A percentile compares a stretch with the other conserved stretches of the same genome.
Conservation (phyloP, 192 early-diverging fungal genomes). For the Phycomyces blakesleeanus region DNA sequence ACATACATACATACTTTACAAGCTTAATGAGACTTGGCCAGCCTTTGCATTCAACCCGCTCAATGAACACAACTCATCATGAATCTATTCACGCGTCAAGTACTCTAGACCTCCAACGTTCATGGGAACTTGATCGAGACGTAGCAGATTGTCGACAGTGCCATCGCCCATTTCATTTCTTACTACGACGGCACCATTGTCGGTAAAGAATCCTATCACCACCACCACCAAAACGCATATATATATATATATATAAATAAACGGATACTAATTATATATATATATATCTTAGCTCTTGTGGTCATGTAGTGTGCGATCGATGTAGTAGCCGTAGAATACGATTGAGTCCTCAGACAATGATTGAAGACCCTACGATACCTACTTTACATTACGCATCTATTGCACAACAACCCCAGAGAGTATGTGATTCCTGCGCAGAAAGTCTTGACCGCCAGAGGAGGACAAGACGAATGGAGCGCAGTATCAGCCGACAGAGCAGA, state of each 20-base stretch:
- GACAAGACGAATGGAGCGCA: constrained; percentile 4
- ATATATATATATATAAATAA: not conserved
- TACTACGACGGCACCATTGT: constrained; percentile 86
- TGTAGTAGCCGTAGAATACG: constrained; percentile 63
- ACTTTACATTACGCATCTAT: constrained; percentile 15
- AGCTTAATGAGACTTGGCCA: no score
- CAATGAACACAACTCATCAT: not conserved
- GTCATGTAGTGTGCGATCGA: constrained; percentile 78
- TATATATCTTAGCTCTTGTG: constrained; percentile 91
- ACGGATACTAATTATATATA: no score
- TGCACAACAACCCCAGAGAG: constrained; percentile 19
- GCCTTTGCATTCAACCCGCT: no score
- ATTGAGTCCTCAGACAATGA: constrained; percentile 44
- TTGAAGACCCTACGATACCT: constrained; percentile 40
- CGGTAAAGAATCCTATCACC: constrained; percentile 3
- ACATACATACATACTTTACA: no score
- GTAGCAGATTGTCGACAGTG: constrained; percentile 73
- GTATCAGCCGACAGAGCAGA: constrained; percentile 47
- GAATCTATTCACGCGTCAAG: not conserved
- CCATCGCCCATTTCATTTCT: constrained; percentile 67
- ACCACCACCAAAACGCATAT: not conserved
- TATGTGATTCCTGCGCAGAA: constrained; percentile 20
- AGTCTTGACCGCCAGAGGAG: not conserved
- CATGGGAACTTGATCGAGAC: constrained; percentile 80
- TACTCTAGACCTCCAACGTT: constrained; percentile 2